Evolutionary conservation across 1,139 yeast species (phyloP).

Genomic region (Protomyces arabidopsidicola): DNA sequence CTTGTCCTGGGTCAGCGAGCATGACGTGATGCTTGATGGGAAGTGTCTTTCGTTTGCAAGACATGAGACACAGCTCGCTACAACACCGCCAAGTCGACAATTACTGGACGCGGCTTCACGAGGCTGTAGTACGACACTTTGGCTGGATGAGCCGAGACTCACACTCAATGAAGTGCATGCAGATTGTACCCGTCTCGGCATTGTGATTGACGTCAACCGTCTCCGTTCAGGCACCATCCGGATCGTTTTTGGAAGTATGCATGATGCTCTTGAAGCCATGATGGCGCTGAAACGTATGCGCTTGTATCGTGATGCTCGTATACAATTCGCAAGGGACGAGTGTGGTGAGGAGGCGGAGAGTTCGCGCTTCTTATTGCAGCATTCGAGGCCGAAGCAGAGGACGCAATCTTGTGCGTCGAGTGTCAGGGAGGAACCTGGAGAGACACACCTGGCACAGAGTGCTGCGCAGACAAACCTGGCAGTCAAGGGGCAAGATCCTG

Average conservation of each 20-base stretch:
- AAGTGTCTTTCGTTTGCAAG: neutral
- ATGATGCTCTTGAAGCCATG: conserved; percentile 6
- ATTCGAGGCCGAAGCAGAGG: neutral
- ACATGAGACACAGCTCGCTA: neutral
- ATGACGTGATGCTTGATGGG: neutral
- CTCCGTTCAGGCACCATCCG: conserved; percentile 4
- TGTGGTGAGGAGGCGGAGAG: neutral
- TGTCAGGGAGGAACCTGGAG: too few species aligned
- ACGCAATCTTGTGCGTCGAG: too few species aligned
- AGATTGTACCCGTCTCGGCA: neutral
- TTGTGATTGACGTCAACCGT: neutral
- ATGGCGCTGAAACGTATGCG: neutral
- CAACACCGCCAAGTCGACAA: neutral
- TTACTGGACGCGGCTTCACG: neutral
- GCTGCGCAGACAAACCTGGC: too few species aligned
- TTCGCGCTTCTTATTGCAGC: neutral
- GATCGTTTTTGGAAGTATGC: neutral
- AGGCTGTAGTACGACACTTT: neutral
- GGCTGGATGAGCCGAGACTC: neutral
- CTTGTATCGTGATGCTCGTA: neutral
- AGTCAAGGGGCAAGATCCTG: too few species aligned
- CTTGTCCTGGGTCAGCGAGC: neutral
- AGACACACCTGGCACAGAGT: too few species aligned
- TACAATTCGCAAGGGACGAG: neutral
- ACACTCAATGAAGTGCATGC: neutral